Evolutionary conservation across 306 rosid species (phyloP).

Genomic region (Styphnolobium japonicum): DNA sequence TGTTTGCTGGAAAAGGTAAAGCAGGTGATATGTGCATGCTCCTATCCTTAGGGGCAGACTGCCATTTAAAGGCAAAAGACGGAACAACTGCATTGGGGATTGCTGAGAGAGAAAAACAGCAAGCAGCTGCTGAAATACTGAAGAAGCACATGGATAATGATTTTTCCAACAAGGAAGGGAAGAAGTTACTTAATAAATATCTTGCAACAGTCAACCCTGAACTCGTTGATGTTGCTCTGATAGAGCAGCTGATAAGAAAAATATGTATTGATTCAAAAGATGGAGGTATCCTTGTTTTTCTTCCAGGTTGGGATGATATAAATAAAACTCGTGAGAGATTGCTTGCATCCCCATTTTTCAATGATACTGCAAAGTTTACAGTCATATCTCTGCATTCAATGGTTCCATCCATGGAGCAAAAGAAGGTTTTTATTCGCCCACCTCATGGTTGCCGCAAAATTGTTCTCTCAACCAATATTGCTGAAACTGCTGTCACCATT

Average conservation of each 20-base stretch:
- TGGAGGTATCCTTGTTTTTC: slow-evolving; percentile 93
- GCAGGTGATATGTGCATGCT: slow-evolving; percentile 76
- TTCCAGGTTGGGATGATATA: slow-evolving; percentile 98
- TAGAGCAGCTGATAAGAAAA: slow-evolving; percentile 68
- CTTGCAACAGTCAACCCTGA: slow-evolving; percentile 59
- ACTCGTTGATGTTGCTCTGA: slow-evolving; percentile 61
- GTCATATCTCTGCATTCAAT: slow-evolving; percentile 79
- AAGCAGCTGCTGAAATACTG: slow-evolving; percentile 57
- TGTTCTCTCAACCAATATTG: slow-evolving; percentile 89
- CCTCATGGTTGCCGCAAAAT: slow-evolving; percentile 83
- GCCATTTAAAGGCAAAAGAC: slow-evolving; percentile 61
- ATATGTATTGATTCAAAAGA: slow-evolving; percentile 75
- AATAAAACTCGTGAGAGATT: slow-evolving; percentile 66
- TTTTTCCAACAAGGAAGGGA: slow-evolving; percentile 45
- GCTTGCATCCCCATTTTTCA: slow-evolving; percentile 54
- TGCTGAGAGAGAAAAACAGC: slow-evolving; percentile 62
- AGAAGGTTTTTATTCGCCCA: slow-evolving; percentile 64
- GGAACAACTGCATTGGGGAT: slow-evolving; percentile 68
- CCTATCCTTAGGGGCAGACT: slow-evolving; percentile 73
- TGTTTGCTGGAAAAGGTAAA: slow-evolving; percentile 89
- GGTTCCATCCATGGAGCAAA: slow-evolving; percentile 80
- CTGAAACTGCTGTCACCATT: slow-evolving; percentile 94
- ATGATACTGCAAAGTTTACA: slow-evolving; percentile 42
- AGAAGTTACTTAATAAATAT: slow-evolving; percentile 56
- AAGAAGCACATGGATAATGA: slow-evolving; percentile 50